phyloP scores from a whole-genome alignment of 139 green algal species.

The Chlamydomonas sp. region DNA sequence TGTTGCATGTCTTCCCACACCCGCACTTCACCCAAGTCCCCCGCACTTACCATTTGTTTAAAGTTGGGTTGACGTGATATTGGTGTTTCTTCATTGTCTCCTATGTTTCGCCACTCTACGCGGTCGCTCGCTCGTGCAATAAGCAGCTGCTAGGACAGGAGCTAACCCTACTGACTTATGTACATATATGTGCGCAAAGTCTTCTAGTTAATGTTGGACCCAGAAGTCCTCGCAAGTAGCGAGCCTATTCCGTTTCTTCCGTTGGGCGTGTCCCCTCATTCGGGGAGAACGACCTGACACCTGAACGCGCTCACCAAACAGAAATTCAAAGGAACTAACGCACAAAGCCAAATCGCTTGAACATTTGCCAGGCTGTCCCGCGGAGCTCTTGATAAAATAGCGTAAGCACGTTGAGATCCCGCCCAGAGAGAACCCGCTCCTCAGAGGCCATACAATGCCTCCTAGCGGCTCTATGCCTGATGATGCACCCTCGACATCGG shows the following conservation, averaged over 20 bases:
- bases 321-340: not conserved
- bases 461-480: not conserved
- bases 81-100: slow-evolving; percentile 22
- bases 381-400: not conserved
- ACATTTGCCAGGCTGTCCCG: not conserved
- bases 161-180: no score
- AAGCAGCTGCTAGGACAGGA: not conserved
- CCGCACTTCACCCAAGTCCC: no score
- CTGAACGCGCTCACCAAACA: no score
- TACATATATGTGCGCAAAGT: no score
- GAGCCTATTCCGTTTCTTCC: no score
- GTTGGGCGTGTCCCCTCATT: no score
- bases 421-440: not conserved
- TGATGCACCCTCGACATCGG: not conserved
- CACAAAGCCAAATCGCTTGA: not conserved
- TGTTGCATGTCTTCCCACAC: no score
- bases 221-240: no score
- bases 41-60: slow-evolving; percentile 25
- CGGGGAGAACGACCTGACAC: no score
- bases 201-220: no score
- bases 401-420: not conserved
- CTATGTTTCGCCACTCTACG: not conserved
- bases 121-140: not conserved
- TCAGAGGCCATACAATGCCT: not conserved
- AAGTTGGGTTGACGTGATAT: slow-evolving; percentile 1